These are phyloP conservation scores for Fusarium sp. DNA, from an alignment of 2,329 filamentous ascomycete species.

Conservation along the genomic window DNA sequence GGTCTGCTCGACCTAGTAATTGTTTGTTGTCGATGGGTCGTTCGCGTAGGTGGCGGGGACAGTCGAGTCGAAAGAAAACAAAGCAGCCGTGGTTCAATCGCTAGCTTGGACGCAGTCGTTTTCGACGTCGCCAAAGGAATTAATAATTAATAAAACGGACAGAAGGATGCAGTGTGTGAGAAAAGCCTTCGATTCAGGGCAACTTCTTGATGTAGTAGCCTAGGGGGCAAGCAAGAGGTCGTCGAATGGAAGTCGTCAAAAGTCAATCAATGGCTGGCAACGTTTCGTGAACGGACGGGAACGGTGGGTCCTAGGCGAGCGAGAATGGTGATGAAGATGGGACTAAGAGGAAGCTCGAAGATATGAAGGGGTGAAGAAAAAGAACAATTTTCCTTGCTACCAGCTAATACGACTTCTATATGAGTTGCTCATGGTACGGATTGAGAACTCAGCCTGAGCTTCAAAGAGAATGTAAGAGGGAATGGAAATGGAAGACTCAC, in stretches of 20 bases:
- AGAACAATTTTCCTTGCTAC: constrained; percentile 38
- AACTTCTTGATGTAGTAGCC: constrained; percentile 9
- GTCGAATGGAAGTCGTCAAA: constrained; percentile 36
- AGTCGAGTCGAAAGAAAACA: constrained; percentile 47
- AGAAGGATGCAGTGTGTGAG: constrained; percentile 9
- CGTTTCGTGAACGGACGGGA: constrained; percentile 42
- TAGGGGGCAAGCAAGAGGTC: constrained; percentile 22
- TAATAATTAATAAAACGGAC: constrained; percentile 39
- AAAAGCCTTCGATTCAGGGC: background rate
- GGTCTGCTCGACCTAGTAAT: constrained; percentile 14
- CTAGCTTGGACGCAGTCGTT: constrained; percentile 27
- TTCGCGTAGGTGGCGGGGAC: constrained; percentile 44
- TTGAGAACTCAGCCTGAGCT: constrained; percentile 35
- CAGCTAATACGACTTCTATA: constrained; percentile 38
- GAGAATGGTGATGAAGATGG: constrained; percentile 20
- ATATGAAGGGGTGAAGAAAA: constrained; percentile 28
- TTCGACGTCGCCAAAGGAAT: constrained; percentile 35
- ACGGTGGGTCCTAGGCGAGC: constrained; percentile 41
- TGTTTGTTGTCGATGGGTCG: constrained; percentile 38
- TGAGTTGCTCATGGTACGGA: constrained; percentile 42
- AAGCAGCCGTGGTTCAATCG: constrained; percentile 40
- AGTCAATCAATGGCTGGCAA: constrained; percentile 39
- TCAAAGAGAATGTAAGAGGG: constrained; percentile 17
- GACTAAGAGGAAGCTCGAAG: constrained; percentile 18
- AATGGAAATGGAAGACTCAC: constrained; percentile 4